Conservation (phyloP, 208 protist genomes). For the Acanthamoeba castellanii region DNA sequence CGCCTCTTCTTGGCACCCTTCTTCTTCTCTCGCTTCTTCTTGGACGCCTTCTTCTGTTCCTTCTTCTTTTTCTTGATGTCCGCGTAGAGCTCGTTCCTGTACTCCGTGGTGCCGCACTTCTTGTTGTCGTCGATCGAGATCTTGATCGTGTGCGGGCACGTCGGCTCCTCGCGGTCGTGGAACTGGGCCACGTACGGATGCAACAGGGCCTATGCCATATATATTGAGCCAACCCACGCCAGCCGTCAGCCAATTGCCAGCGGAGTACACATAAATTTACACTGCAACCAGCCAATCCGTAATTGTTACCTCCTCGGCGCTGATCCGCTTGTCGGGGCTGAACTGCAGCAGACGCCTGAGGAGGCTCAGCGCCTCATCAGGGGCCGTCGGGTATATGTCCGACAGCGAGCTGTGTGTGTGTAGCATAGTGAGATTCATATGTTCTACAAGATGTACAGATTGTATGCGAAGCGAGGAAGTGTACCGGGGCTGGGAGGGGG, state of each 20-base stretch:
- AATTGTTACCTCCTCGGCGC: conserved; percentile 90
- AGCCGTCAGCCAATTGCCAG: too few species aligned
- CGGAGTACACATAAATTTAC: too few species aligned
- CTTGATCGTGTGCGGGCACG: conserved; percentile 79
- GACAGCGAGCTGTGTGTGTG: conserved; percentile 90
- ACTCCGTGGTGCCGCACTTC: conserved; percentile 79
- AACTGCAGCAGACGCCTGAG: conserved; percentile 96
- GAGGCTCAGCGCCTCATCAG: conserved; percentile 95
- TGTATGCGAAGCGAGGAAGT: too few species aligned
- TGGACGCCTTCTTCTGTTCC: conserved; percentile 46
- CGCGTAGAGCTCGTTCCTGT: conserved; percentile 66
- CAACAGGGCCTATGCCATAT: conserved; percentile 83
- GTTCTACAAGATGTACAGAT: too few species aligned
- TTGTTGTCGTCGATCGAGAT: conserved; percentile 89
- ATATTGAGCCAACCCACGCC: too few species aligned
- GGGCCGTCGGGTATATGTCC: conserved; percentile 94
- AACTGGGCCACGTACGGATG: conserved; percentile 91
- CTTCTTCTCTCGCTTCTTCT: conserved; percentile 37
- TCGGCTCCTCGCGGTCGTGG: conserved; percentile 89
- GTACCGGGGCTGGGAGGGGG: conserved; percentile 85
- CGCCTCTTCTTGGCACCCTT: conserved; percentile 57
- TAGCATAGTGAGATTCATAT: too few species aligned
- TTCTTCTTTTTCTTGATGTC: conserved; percentile 75
- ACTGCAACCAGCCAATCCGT: too few species aligned
- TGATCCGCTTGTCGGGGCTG: conserved; percentile 95